Base-by-base conservation (phyloP, 495 filamentous ascomycete species). In the Lasiosphaeris hirsuta region DNA sequence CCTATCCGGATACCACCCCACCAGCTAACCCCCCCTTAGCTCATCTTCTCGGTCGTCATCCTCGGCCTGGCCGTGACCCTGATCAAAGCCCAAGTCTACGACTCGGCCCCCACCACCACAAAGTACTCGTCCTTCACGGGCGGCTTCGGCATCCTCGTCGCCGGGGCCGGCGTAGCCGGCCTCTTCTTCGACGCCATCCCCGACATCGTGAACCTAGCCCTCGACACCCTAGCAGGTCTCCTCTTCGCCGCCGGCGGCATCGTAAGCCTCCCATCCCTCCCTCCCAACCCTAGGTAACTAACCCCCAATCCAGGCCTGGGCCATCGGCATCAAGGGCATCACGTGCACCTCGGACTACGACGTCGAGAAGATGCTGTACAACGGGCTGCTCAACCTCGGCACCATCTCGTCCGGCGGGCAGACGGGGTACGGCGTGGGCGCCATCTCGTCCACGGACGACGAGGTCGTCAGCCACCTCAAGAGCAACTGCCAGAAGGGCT, bases 241-340 rank as follows among this genome's bases (percentile, higher is more conserved):
- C 69, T 82, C 34, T 72, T 79, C 39, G 65, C 84, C 4, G 80
- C 75, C 10, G 80, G 75, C 35, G 83, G 74, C 15, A 76, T 83
- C 51, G 82, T 84, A 76, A 61, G 83, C 79, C 10, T 18, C 40
- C 9, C 41, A 23, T 40, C 37, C 10, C 46, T 47, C 33, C 18
- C 17, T 4, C 9, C 39, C 15, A 9, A 6, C 10, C 50, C 13
- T 4, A n/a, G n/a, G n/a, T 36, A 3, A 30, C 15, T 40, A 19
- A 52, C 57, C 23, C 34, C 41, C 13, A 15, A 8, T 13, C 9
- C 40, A 82, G 81, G 72, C 77, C 36, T 72, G 75, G 65, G 78
- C 79, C 3, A 46, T 78, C 51, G 69, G 73, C 6, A 68, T 82
- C 14, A 64, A 69, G 9, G 48, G 65, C 10, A 58, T 70, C 1